Percentiles rank a stretch among this genome's conserved stretches.
Evolutionary conservation across 2,329 filamentous ascomycete species (phyloP).

Genomic region (Colletotrichum trifolii): DNA sequence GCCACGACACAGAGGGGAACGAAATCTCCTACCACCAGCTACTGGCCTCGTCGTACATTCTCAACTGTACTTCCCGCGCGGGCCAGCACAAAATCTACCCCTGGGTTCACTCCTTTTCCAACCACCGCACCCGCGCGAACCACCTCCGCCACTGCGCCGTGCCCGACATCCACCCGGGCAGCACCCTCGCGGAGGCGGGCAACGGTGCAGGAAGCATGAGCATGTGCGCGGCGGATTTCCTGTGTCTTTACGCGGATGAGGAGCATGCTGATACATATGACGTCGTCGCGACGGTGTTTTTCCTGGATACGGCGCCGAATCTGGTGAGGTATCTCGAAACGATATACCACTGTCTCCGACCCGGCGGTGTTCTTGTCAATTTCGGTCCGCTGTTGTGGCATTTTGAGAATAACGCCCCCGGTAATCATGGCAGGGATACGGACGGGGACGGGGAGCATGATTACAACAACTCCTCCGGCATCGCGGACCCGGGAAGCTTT

Average conservation of each 20-base stretch:
- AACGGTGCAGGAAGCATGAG: slow-evolving; percentile 74
- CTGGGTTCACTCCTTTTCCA: slow-evolving; percentile 89
- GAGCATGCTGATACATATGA: slow-evolving; percentile 75
- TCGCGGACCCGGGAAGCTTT: slow-evolving; percentile 89
- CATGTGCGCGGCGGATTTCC: slow-evolving; percentile 94
- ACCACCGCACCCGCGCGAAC: slow-evolving; percentile 77
- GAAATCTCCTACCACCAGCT: slow-evolving; percentile 98
- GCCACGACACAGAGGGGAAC: slow-evolving; percentile 86
- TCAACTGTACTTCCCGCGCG: slow-evolving; percentile 72
- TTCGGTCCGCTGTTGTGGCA: slow-evolving; percentile 95
- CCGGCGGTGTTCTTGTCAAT: slow-evolving; percentile 87
- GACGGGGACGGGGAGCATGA: slow-evolving; percentile 63
- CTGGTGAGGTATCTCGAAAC: slow-evolving; percentile 89
- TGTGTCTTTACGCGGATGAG: slow-evolving; percentile 80
- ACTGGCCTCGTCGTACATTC: slow-evolving; percentile 82
- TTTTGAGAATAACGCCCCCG: slow-evolving; percentile 80
- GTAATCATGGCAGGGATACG: slow-evolving; percentile 64
- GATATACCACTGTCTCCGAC: slow-evolving; percentile 79
- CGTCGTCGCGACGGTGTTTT: slow-evolving; percentile 90
- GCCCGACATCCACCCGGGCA: slow-evolving; percentile 82
- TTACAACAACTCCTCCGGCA: slow-evolving; percentile 68
- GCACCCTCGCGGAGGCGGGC: slow-evolving; percentile 56
- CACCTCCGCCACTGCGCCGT: slow-evolving; percentile 80
- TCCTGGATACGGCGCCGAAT: slow-evolving; percentile 97
- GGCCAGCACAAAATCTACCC: slow-evolving; percentile 81